Evolutionary conservation across 371 early-diverging fungal species (phyloP).

Genomic region (Mortierella sp.): DNA sequence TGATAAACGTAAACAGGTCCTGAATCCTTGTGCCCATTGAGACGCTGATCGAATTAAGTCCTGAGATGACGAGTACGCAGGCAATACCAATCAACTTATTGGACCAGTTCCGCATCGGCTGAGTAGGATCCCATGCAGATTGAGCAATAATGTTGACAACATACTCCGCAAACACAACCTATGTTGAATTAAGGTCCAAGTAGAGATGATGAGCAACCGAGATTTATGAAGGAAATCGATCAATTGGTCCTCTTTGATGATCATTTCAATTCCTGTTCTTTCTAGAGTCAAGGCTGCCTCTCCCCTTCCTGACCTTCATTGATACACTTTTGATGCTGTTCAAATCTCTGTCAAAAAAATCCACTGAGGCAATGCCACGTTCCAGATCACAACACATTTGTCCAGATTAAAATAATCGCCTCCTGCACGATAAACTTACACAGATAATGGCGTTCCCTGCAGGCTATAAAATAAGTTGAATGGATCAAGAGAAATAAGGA

Average conservation of each 20-base stretch:
- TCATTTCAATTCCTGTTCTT: not conserved
- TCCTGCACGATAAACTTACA: conserved; percentile 28
- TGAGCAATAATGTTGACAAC: conserved; percentile 74
- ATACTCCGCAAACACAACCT: conserved; percentile 82
- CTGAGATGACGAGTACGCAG: conserved; percentile 74
- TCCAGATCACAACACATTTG: not conserved
- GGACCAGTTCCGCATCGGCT: conserved; percentile 63
- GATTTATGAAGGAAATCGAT: not conserved
- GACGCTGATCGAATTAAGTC: conserved; percentile 80
- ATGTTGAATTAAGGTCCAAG: not conserved
- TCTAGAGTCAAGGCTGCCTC: not conserved
- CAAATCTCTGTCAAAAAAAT: too few relatives aligned
- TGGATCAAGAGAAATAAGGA: not conserved
- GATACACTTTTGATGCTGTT: too few relatives aligned
- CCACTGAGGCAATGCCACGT: not conserved
- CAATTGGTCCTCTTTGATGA: not conserved
- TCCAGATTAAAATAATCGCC: not conserved
- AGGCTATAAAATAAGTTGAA: conserved; percentile 59
- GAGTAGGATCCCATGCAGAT: conserved; percentile 59
- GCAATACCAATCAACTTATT: conserved; percentile 77
- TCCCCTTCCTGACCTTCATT: not conserved
- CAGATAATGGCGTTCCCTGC: conserved; percentile 84
- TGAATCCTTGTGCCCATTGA: conserved; percentile 82
- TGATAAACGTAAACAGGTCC: conserved; percentile 83
- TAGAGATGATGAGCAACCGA: not conserved